Percentiles rank a stretch among this genome's conserved stretches.
Conservation (phyloP, 1,284 basidiomycete genomes). For the Wolfiporia cocos region DNA sequence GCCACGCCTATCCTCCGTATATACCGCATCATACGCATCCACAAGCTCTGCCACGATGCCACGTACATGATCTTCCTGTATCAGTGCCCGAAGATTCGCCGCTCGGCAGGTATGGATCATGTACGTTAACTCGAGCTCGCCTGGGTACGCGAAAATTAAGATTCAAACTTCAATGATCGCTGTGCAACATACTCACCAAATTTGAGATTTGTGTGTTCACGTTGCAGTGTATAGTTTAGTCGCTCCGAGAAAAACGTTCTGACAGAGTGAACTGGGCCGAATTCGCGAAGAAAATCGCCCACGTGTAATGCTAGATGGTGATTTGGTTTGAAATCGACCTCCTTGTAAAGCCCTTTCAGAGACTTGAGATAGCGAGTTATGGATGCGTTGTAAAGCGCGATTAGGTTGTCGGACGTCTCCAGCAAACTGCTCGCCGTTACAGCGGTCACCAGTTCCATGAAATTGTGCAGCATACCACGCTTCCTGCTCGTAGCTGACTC, state of each 20-base stretch:
- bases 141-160: not conserved
- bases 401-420: not conserved
- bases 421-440: not conserved
- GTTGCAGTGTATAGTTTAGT: not conserved
- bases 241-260: not conserved
- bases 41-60: not conserved
- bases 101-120: not conserved
- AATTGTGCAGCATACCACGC: not conserved
- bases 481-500: not conserved
- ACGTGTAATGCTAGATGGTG: not conserved
- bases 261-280: not conserved
- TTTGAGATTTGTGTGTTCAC: not conserved
- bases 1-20: not conserved
- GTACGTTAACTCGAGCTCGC: not conserved
- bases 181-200: not conserved
- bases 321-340: not conserved
- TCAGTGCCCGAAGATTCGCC: not conserved
- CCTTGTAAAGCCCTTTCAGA: not conserved
- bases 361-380: not conserved
- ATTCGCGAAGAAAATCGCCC: not conserved
- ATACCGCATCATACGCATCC: not conserved
- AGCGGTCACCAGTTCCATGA: not conserved
- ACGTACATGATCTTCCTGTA: not conserved
- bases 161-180: not conserved
- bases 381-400: not conserved